Evolutionary conservation across 345 rosid species (phyloP), one percentile per base, ranked within the genome.

Genomic region (Microcos paniculata): DNA sequence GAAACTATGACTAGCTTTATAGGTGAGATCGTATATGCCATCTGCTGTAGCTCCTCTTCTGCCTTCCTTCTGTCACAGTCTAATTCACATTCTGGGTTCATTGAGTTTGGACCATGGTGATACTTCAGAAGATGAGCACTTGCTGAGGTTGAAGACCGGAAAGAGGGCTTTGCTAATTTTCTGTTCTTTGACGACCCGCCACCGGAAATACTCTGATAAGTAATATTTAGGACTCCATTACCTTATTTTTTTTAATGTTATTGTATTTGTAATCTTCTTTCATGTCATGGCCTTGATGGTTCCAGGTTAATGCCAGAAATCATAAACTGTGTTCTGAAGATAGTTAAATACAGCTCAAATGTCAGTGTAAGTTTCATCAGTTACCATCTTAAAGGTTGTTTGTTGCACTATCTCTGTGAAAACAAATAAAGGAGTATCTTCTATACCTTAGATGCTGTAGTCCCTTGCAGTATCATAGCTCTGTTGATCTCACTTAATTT

Each of bases 11-110:
- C 84, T 81, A 42, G 63, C 82, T 78, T 80, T 85, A 52, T 72
- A 93, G 98, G 91, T 90, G 82, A 90, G 86, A 77, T 91, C 97
- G 16, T 89, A 91, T 72, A 88, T 93, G 98, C 91, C 97, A 42
- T 89, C 90, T 77, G 84, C 87, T 75, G 71, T 93, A 74, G 84
- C 85, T 75, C 89, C 94, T 65, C 83, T 80, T 49, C 67, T 93
- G 73, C 83, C 91, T 77, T 80, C 90, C 46, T 59, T 93, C 76
- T 88, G 88, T 81, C 82, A 52, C 19, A 82, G 83, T 85, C 84
- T 91, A 85, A 84, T 86, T 71, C 71, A 82, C 76, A 85, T 91
- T 85, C 76, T 93, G 82, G 87, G 79, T 72, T 88, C 92, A 61
- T 83, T 93, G 90, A 82, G 82, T 82, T 84, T 91, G 81, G 85